phyloP scores from a whole-genome alignment of 495 filamentous ascomycete genomes.

The Poronia punctata region DNA sequence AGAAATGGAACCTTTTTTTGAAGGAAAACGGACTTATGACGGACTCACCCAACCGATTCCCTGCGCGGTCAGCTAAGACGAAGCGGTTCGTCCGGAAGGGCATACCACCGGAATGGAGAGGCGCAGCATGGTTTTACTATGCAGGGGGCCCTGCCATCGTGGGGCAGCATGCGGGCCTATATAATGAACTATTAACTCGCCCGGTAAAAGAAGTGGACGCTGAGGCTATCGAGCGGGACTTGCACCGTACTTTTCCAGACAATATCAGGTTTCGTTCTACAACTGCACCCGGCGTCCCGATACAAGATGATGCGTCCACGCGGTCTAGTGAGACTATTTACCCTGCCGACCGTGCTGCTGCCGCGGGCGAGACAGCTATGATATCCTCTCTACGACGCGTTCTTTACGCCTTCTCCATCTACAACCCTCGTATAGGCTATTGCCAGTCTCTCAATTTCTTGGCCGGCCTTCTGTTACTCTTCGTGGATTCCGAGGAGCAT shows the following conservation, averaged over 20 bases:
- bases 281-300: background rate
- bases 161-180: conserved; percentile 64
- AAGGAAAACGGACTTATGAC: conserved; percentile 68
- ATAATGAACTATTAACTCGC: conserved; percentile 57
- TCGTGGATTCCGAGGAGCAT: conserved; percentile 80
- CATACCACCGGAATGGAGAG: conserved; percentile 88
- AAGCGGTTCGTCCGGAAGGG: conserved; percentile 91
- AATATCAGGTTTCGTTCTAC: conserved; percentile 65
- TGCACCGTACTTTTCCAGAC: conserved; percentile 93
- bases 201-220: conserved; percentile 64
- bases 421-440: conserved; percentile 86
- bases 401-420: conserved; percentile 79
- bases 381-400: conserved; percentile 76
- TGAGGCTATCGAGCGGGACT: conserved; percentile 89
- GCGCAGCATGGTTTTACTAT: conserved; percentile 95
- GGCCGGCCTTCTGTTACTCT: conserved; percentile 89
- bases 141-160: conserved; percentile 79
- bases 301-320: conserved; percentile 4
- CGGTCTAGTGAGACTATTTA: conserved; percentile 25
- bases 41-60: conserved; percentile 68
- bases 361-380: conserved; percentile 63
- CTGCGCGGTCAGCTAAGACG: conserved; percentile 68
- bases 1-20: conserved; percentile 76
- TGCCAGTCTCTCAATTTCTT: conserved; percentile 97
- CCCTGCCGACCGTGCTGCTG: conserved; percentile 14